Conservation (phyloP, 2,329 filamentous ascomycete genomes). For the Ascochyta viciae-villosae region DNA sequence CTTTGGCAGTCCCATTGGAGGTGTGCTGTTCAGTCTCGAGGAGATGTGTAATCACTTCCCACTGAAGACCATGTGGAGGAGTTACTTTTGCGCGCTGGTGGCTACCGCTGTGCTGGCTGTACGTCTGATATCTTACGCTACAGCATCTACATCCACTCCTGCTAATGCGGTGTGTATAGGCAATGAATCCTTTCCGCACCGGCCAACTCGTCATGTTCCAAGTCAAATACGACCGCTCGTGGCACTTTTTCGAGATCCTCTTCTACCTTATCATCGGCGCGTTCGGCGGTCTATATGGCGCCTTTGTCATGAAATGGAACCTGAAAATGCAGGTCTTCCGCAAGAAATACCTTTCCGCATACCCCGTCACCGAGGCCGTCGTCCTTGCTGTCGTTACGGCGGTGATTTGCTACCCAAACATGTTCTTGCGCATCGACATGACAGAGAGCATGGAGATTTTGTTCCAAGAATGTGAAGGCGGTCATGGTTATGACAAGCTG, state of each 20-base stretch:
- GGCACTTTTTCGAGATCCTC: slow-evolving; percentile 96
- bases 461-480: slow-evolving; percentile 90
- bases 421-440: slow-evolving; percentile 96
- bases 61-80: slow-evolving; percentile 96
- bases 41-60: slow-evolving; percentile 98
- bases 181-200: slow-evolving; percentile 97
- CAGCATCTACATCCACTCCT: no score
- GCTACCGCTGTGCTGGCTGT: slow-evolving; percentile 87
- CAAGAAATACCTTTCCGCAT: slow-evolving; percentile 86
- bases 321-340: slow-evolving; percentile 88
- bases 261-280: slow-evolving; percentile 92
- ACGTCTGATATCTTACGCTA: slow-evolving; percentile 33
- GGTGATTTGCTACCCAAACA: slow-evolving; percentile 95
- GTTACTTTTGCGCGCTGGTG: slow-evolving; percentile 96
- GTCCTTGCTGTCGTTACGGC: slow-evolving; percentile 83
- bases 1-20: slow-evolving; percentile 96
- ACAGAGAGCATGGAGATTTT: slow-evolving; percentile 99
- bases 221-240: slow-evolving; percentile 91
- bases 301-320: slow-evolving; percentile 98
- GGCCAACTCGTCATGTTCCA: slow-evolving; percentile 99
- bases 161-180: slow-evolving; percentile 50
- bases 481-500: slow-evolving; percentile 85
- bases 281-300: slow-evolving; percentile 94
- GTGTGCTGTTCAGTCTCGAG: slow-evolving; percentile 94
- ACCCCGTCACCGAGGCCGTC: slow-evolving; percentile 86